phyloP scores from a whole-genome alignment of 1,284 basidiomycete genomes.

The Papiliotrema laurentii region DNA sequence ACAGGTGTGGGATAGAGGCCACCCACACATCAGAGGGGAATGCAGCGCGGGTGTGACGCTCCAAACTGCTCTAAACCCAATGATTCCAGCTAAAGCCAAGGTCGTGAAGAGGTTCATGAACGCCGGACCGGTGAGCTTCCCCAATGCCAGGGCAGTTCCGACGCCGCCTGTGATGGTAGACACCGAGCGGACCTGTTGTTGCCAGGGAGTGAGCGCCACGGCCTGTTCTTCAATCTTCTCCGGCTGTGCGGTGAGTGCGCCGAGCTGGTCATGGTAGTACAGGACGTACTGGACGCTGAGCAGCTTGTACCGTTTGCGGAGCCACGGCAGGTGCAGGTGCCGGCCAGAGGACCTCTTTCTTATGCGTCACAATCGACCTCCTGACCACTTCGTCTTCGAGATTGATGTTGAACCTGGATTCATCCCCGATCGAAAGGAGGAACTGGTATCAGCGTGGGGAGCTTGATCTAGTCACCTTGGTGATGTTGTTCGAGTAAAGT shows the following conservation, averaged over 20 bases:
- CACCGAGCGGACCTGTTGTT: constrained; percentile 68
- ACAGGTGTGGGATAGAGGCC: not conserved
- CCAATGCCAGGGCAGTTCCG: constrained; percentile 64
- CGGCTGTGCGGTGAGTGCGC: not conserved
- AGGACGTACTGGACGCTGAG: constrained; percentile 43
- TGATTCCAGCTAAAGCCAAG: constrained; percentile 63
- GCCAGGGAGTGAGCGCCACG: constrained; percentile 71
- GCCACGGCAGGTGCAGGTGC: constrained; percentile 46
- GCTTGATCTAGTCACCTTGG: constrained; percentile 51
- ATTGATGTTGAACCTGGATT: constrained; percentile 61
- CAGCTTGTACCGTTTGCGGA: constrained; percentile 52
- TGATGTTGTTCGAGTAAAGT: constrained; percentile 82
- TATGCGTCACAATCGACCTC: constrained; percentile 68
- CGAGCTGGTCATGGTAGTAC: not conserved
- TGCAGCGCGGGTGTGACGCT: constrained; percentile 77
- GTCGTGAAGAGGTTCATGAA: constrained; percentile 84
- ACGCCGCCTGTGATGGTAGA: constrained; percentile 67
- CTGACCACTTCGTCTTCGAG: constrained; percentile 76
- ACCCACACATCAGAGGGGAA: constrained; percentile 49
- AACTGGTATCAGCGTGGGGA: constrained; percentile 48
- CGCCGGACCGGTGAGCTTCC: constrained; percentile 67
- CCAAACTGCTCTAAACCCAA: constrained; percentile 83
- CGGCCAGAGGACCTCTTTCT: constrained; percentile 61
- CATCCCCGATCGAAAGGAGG: constrained; percentile 67
- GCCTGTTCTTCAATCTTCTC: constrained; percentile 43